Base-by-base conservation (phyloP, 2,329 filamentous ascomycete species). In the Sporothrix schenckii region DNA sequence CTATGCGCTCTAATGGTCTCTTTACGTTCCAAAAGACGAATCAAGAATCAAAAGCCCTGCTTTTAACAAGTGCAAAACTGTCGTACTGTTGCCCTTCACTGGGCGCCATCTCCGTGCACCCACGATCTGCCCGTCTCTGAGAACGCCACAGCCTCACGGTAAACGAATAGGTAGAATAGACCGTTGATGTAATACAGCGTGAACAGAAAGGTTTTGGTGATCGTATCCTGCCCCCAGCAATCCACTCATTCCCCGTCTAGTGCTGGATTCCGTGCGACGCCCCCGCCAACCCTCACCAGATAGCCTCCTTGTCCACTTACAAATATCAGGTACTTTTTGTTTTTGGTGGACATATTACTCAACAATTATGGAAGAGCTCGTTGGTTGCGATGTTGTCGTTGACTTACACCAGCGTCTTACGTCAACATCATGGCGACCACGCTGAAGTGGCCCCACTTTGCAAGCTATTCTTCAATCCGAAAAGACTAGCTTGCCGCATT, bases 401-500 rank as follows among this genome's bases (percentile, higher is more conserved):
- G 24, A 52, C 63, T 66, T 66, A 66, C 63, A 66, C 47, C 9
- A 16, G 16, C 44, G 14, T 34, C 24, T 50, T 50, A 14, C 41
- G n/a, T 34, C 11, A 44, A 14, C 41, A 39, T 34, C 11, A 44
- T 44, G 41, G 4, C 41, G 11, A 44, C 11, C 1, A 63, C 21
- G n/a, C 24, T 19, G n/a, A 47, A 10, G n/a, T 13, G 16, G 58
- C n/a, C 39, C 58, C 58, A 39, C 39, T 21, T 7, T 63, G 41
- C 39, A 47, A 14, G 21, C 34, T 69, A 61, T 69, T 69, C 66
- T 61, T 69, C 24, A 41, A 69, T 58, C 53, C 66, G 66, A 54
- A 44, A 21, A 21, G 11, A n/a, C 54, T 30, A 30, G 34, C 56
- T 21, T 13, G 21, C 56, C 49, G 19, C 47, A 56, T 49, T 56